Evolutionary conservation across 805 yeast genomes (phyloP).

Genomic region (Pichia insulana): DNA sequence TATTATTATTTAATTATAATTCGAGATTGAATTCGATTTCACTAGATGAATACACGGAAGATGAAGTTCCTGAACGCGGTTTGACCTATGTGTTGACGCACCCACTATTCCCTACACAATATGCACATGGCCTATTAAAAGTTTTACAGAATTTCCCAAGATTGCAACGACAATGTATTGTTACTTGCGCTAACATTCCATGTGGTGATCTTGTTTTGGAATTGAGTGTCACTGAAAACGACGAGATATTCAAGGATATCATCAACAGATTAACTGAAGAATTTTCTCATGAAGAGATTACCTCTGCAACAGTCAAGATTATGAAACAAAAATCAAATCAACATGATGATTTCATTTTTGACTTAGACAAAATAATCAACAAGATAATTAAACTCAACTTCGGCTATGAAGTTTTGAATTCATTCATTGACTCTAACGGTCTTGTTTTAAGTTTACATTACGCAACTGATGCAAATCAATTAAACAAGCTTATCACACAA

Average conservation of each 20-base stretch:
- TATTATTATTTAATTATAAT: conserved; percentile 30
- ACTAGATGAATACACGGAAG: conserved; percentile 18
- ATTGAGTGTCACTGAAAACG: conserved; percentile 45
- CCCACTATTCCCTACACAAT: conserved; percentile 68
- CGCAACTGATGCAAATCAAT: conserved; percentile 38
- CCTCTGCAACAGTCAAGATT: conserved; percentile 35
- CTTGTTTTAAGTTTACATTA: conserved; percentile 52
- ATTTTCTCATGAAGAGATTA: conserved; percentile 51
- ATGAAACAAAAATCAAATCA: conserved; percentile 22
- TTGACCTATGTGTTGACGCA: conserved; percentile 74
- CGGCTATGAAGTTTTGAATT: conserved; percentile 54
- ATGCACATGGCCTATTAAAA: conserved; percentile 46
- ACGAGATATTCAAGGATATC: conserved; percentile 59
- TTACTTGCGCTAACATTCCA: conserved; percentile 64
- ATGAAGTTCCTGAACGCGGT: conserved; percentile 44
- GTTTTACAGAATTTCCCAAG: conserved; percentile 45
- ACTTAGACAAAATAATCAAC: conserved; percentile 37
- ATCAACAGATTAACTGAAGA: conserved; percentile 60
- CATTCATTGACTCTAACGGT: conserved; percentile 67
- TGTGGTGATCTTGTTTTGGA: conserved; percentile 56
- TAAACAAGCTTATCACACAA: conserved; percentile 37
- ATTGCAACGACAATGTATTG: conserved; percentile 72
- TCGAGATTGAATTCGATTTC: conserved; percentile 11
- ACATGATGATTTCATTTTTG: conserved; percentile 16
- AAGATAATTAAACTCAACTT: conserved; percentile 38